Base-by-base conservation (phyloP, 768 basidiomycete species). In the Leccinum uliginosum region DNA sequence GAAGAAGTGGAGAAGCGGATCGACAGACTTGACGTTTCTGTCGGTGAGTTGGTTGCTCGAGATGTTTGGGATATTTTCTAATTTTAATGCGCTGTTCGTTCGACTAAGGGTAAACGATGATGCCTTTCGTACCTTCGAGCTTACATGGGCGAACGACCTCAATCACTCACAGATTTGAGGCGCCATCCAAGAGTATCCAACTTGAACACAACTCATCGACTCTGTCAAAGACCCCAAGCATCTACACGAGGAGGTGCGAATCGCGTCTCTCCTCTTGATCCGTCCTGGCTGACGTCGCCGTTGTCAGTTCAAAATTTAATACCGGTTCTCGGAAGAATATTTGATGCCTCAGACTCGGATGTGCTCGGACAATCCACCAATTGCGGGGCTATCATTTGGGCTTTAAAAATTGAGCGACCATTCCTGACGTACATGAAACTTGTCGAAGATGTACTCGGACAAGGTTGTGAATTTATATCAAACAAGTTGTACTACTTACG, bases 31-130 rank as follows among this genome's bases (percentile, higher is more conserved):
- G 97, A 99, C 70, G 93, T 98, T 4, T 92, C 93, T 38, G 79
- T 87, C 51, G 93, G 92, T 92, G 66, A 68, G 87, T 74, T 15
- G 2, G 19, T 21, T 14, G 35, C 6, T n/a, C 70, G 96, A 98
- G 75, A 99, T 98, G 97, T 98, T 99, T 75, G 82, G 96, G 51
- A 96, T 98, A 45, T 98, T 98, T 73, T 95, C 93, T 15, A 95
- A 96, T 73, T 98, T 98, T 78, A 98, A 99, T 69, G 91, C 94
- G 0, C 74, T 98, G 35, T 97, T 98, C 67, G 95, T 98, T 32
- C 79, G 95, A 58, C 95, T 93, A 10, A 97, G 97, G 84, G 93
- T 57, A 24, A 34, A 76, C 7, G 11, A 4, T 14, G 2, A 27
- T 60, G 24, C 7, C 21, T 34, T 34, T 45, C 19, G 3, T 52